These are phyloP conservation scores for Plenodomus biglobosus DNA, from an alignment of 2,329 filamentous ascomycete genomes.

Conservation along the genomic window DNA sequence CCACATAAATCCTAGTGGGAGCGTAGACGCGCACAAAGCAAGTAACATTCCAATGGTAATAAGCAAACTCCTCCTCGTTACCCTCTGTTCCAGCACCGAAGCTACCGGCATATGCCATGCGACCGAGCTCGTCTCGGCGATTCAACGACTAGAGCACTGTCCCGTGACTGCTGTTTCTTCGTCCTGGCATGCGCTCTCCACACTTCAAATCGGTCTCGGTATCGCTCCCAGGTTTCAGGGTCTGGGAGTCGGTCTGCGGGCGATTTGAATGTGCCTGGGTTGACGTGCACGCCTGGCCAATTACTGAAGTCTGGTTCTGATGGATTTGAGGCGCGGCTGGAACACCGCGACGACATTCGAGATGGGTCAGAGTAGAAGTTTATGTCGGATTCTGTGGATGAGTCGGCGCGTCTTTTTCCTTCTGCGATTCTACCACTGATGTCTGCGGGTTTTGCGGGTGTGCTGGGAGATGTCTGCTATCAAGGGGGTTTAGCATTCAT, in stretches of 20 bases:
- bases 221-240: slow-evolving; percentile 26
- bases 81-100: slow-evolving; percentile 5
- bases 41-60: slow-evolving; percentile 7
- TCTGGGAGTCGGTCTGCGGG: slow-evolving; percentile 10
- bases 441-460: neutral
- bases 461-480: neutral
- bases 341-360: neutral
- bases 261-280: slow-evolving; percentile 26
- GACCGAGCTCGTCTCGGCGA: neutral
- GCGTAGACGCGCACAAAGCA: slow-evolving; percentile 16
- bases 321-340: neutral
- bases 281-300: slow-evolving; percentile 28
- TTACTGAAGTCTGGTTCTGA: slow-evolving; percentile 17
- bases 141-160: neutral
- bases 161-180: neutral
- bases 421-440: neutral
- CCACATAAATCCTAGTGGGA: slow-evolving; percentile 9
- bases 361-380: neutral
- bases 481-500: neutral
- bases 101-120: slow-evolving; percentile 11
- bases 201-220: slow-evolving; percentile 15
- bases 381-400: neutral
- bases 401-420: neutral
- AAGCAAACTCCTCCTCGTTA: slow-evolving; percentile 3
- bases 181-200: slow-evolving; percentile 4